Base-by-base conservation (phyloP, 305 asterid species). In the Withania somnifera region DNA sequence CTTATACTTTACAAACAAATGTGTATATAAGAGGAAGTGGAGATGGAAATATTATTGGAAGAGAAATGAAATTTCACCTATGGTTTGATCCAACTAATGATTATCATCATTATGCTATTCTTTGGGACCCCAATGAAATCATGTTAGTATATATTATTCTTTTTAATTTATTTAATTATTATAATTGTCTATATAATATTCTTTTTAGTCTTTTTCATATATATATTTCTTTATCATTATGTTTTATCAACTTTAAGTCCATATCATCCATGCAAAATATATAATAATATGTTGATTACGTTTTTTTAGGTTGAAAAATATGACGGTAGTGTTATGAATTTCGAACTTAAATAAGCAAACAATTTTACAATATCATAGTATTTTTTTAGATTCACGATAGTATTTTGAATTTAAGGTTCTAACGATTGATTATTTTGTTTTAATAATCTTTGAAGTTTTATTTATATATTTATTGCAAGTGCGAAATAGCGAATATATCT, bases 11-110 rank as follows among this genome's bases (percentile, higher is more conserved):
- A 64, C 98, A 95, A 86, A 95, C 98, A 76, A 93, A 95, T 77
- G 97, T 95, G 0, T 95, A 90, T 88, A 87, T 90, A 2, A 86
- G 86, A 85, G 98, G 98, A 50, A 95, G 97, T 83, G 98, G 98
- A 2, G 98, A 95, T 82, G 98, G 96, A 9, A 89, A 84, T 51
- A 84, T 93, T 60, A 84, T 95, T 9, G 98, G 98, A 13, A 84
- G 98, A 84, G 98, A 93, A 86, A 89, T 94, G 91, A 86, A 80
- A 77, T 94, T 93, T 86, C 95, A 93, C 51, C 97, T 94, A 7
- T 95, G 98, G 98, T 95, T 93, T 76, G 98, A 95, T 83, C 98
- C 98, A 15, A 92, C 98, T 0, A 17, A 82, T 26, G 92, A 82
- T 82, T 95, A 87, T 67, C 98, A 93, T 89, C 50, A 89, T 80